These are phyloP conservation scores for Penicillium expansum DNA, from an alignment of 2,329 filamentous ascomycete species.

Conservation along the genomic window DNA sequence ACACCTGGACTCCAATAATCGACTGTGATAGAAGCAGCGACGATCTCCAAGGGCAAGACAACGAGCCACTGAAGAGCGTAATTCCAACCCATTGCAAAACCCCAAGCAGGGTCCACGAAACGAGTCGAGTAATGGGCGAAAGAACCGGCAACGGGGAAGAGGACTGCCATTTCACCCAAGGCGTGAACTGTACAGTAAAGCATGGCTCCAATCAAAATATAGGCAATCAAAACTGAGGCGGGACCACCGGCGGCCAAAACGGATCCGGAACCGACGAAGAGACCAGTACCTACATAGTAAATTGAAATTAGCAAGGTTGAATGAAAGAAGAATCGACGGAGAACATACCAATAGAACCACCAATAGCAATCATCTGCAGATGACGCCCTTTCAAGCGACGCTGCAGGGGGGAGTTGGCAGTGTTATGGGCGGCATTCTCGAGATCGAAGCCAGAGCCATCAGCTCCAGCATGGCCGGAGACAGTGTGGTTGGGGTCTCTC, in stretches of 20 bases:
- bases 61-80: slow-evolving; percentile 88
- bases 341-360: slow-evolving; percentile 73
- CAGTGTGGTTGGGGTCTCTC: slow-evolving; percentile 43
- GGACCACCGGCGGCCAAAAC: slow-evolving; percentile 72
- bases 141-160: slow-evolving; percentile 86
- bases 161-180: slow-evolving; percentile 83
- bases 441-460: slow-evolving; percentile 61
- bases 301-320: slow-evolving; percentile 11
- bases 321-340: background rate
- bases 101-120: slow-evolving; percentile 91
- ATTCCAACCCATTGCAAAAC: slow-evolving; percentile 94
- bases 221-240: slow-evolving; percentile 74
- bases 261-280: slow-evolving; percentile 80
- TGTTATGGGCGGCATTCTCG: slow-evolving; percentile 59
- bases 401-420: slow-evolving; percentile 71
- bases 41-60: slow-evolving; percentile 78
- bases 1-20: slow-evolving; percentile 70
- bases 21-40: slow-evolving; percentile 80
- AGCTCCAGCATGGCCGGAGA: slow-evolving; percentile 40
- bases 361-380: slow-evolving; percentile 96
- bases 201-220: slow-evolving; percentile 77
- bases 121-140: slow-evolving; percentile 90
- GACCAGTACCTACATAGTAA: slow-evolving; percentile 61
- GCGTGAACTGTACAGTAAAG: slow-evolving; percentile 89
- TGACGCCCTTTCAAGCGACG: slow-evolving; percentile 79